A percentile compares a stretch with the other conserved stretches of the same genome.
Evolutionary conservation across 805 yeast species (phyloP).

Genomic region (Brettanomyces sp.): DNA sequence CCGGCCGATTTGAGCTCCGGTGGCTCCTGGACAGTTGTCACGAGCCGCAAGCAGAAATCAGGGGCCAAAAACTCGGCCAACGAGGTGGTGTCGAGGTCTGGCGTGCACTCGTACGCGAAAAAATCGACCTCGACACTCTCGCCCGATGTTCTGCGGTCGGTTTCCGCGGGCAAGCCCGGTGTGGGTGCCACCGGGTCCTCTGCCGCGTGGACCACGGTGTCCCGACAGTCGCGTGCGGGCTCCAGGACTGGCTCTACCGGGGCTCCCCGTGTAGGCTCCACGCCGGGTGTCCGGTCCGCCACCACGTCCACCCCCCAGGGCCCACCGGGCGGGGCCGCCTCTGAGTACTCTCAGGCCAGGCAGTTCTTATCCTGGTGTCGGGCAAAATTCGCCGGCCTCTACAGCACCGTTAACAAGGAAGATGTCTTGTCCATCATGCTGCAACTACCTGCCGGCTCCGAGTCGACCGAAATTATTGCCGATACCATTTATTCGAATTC

Average conservation of each 20-base stretch:
- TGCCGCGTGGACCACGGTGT: background rate
- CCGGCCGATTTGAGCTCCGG: constrained; percentile 5
- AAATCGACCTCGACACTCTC: constrained; percentile 13
- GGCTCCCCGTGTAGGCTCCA: background rate
- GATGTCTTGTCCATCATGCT: constrained; percentile 75
- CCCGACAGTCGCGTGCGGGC: background rate
- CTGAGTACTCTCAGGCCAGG: constrained; percentile 29
- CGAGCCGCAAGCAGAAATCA: constrained; percentile 26
- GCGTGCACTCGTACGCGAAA: constrained; percentile 5
- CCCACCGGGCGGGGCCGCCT: background rate
- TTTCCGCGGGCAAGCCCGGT: constrained; percentile 17
- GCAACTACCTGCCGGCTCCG: constrained; percentile 67
- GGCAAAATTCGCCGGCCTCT: constrained; percentile 52
- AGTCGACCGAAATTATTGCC: constrained; percentile 76
- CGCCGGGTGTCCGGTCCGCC: constrained; percentile 29
- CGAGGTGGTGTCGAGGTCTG: constrained; percentile 3
- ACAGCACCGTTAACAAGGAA: constrained; percentile 65
- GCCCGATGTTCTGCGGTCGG: constrained; percentile 30
- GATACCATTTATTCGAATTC: constrained; percentile 88
- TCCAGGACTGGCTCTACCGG: constrained; percentile 10
- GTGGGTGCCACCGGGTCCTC: background rate
- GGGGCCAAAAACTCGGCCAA: background rate
- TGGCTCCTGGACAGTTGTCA: constrained; percentile 29
- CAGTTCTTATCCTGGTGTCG: constrained; percentile 71
- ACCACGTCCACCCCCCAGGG: background rate